Percentiles rank a stretch among this genome's conserved stretches.
Evolutionary conservation across 2,329 filamentous ascomycete genomes (phyloP).

Genomic region (Diaporthe sp.): DNA sequence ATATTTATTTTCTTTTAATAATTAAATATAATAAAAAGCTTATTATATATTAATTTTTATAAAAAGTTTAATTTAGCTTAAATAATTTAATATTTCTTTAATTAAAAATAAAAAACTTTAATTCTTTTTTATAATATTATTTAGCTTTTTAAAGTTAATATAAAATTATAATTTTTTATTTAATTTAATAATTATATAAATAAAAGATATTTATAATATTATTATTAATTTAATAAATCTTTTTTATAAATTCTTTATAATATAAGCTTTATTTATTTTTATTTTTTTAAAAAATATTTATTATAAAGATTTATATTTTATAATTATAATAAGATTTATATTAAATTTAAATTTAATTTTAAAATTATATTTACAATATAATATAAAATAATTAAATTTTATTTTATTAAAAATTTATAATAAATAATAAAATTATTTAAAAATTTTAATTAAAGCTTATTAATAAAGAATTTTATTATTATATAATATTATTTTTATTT

Average conservation of each 20-base stretch:
- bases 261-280: not conserved
- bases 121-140: too few relatives aligned
- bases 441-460: not conserved
- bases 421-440: not conserved
- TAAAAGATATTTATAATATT: too few relatives aligned
- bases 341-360: slow-evolving; percentile 44
- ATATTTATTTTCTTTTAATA: not conserved
- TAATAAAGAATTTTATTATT: not conserved
- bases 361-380: not conserved
- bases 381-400: not conserved
- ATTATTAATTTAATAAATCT: not conserved
- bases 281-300: not conserved
- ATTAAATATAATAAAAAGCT: not conserved
- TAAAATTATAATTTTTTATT: too few relatives aligned
- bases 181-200: too few relatives aligned
- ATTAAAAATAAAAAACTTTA: too few relatives aligned
- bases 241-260: slow-evolving; percentile 29
- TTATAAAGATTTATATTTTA: not conserved
- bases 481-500: not conserved
- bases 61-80: too few relatives aligned
- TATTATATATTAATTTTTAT: not conserved
- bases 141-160: too few relatives aligned
- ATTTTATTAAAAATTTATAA: not conserved
- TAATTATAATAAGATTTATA: slow-evolving; percentile 27
- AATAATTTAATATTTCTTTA: too few relatives aligned